These are phyloP conservation scores for Talaromyces amestolkiae DNA, from an alignment of 2,329 filamentous ascomycete species.

Conservation along the genomic window DNA sequence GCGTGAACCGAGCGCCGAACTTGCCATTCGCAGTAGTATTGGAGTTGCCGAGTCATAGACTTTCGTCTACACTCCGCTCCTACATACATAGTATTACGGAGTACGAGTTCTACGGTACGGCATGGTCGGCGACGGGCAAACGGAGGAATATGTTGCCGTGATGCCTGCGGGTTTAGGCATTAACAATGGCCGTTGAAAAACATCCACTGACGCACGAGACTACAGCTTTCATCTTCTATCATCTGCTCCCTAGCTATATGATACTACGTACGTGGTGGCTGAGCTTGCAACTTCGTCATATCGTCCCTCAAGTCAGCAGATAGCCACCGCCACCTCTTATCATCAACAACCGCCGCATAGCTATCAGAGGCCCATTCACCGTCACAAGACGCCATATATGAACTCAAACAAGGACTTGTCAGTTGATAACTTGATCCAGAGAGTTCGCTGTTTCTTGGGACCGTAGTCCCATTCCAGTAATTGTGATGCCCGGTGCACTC, in stretches of 20 bases:
- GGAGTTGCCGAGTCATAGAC: not conserved
- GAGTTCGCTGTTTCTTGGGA: not conserved
- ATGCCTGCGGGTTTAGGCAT: not conserved
- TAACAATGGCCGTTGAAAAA: too few relatives aligned
- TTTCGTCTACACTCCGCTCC: too few relatives aligned
- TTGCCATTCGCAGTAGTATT: not conserved
- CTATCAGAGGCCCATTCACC: not conserved
- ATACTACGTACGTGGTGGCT: not conserved
- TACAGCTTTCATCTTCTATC: too few relatives aligned
- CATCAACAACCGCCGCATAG: not conserved
- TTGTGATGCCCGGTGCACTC: not conserved
- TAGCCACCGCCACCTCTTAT: slow-evolving; percentile 1
- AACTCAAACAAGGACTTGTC: not conserved
- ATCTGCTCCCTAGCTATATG: too few relatives aligned
- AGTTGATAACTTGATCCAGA: not conserved
- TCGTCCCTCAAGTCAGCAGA: not conserved
- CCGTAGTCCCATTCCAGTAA: not conserved
- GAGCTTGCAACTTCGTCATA: not conserved
- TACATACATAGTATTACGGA: too few relatives aligned
- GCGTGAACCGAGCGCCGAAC: not conserved
- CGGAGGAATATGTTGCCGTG: not conserved
- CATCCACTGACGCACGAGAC: too few relatives aligned
- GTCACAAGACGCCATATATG: slow-evolving; percentile 8
- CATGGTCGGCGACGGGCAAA: not conserved
- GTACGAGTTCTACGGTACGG: not conserved